Conservation (phyloP, 768 basidiomycete species). For the Amanita polypyramis region DNA sequence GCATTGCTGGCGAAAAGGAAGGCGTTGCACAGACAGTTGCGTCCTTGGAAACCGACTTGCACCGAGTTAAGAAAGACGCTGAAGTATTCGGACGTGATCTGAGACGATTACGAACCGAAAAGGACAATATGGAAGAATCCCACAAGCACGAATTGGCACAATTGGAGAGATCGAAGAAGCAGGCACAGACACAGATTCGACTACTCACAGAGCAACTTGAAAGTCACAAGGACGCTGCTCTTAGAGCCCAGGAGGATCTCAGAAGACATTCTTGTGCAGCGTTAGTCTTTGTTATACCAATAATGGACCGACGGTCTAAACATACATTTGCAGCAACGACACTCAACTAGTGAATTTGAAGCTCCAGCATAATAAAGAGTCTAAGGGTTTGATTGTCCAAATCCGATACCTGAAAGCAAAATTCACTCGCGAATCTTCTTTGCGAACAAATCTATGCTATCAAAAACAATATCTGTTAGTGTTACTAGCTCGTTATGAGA, state of each 20-base stretch:
- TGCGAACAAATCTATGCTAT: conserved; percentile 67
- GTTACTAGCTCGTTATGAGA: conserved; percentile 61
- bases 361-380: conserved; percentile 71
- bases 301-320: neutral
- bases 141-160: conserved; percentile 45
- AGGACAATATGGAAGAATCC: conserved; percentile 47
- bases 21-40: conserved; percentile 61
- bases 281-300: conserved; percentile 29
- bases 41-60: conserved; percentile 60
- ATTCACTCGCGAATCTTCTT: conserved; percentile 73
- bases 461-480: conserved; percentile 85
- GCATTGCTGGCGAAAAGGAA: conserved; percentile 49
- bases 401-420: conserved; percentile 89
- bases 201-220: conserved; percentile 59
- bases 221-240: conserved; percentile 37
- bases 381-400: conserved; percentile 85
- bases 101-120: conserved; percentile 53
- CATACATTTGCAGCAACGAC: conserved; percentile 32
- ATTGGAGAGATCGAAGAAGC: conserved; percentile 57
- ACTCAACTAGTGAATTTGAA: conserved; percentile 43
- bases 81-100: conserved; percentile 73
- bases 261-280: conserved; percentile 47
- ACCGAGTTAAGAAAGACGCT: conserved; percentile 65
- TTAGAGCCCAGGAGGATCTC: conserved; percentile 34
- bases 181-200: conserved; percentile 54